Conservation (phyloP, 768 basidiomycete species). For the Rhodocollybia butyracea region DNA sequence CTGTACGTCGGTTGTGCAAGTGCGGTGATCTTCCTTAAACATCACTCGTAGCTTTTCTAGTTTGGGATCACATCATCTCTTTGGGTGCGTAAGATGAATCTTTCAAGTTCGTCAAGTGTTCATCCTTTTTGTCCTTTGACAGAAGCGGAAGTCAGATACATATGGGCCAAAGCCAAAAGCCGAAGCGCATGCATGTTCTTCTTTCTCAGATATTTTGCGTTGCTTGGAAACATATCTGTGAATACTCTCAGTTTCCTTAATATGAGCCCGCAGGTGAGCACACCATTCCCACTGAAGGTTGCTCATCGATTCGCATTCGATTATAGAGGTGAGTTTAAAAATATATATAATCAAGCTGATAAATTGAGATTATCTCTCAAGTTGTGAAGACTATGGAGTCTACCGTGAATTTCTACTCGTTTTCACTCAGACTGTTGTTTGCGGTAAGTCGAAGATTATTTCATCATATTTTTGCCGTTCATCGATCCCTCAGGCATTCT, state of each 20-base stretch:
- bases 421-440: not conserved
- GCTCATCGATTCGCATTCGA: not conserved
- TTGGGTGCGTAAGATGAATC: not conserved
- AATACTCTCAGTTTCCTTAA: not conserved
- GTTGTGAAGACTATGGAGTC: not conserved
- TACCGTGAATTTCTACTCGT: not conserved
- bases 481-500: not conserved
- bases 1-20: not conserved
- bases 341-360: not conserved
- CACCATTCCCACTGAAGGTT: not conserved
- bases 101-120: no score
- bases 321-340: not conserved
- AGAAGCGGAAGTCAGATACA: not conserved
- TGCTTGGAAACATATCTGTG: slow-evolving; percentile 1
- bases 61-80: not conserved
- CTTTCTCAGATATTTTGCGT: not conserved
- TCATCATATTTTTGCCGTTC: not conserved
- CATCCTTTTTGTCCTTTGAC: no score
- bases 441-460: not conserved
- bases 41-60: not conserved
- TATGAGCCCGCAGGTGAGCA: not conserved
- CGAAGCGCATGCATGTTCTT: not conserved
- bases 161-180: not conserved
- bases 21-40: no score
- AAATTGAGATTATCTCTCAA: not conserved